phyloP scores from a whole-genome alignment of 176 grass and related monocot genomes.

The Areca catechu region DNA sequence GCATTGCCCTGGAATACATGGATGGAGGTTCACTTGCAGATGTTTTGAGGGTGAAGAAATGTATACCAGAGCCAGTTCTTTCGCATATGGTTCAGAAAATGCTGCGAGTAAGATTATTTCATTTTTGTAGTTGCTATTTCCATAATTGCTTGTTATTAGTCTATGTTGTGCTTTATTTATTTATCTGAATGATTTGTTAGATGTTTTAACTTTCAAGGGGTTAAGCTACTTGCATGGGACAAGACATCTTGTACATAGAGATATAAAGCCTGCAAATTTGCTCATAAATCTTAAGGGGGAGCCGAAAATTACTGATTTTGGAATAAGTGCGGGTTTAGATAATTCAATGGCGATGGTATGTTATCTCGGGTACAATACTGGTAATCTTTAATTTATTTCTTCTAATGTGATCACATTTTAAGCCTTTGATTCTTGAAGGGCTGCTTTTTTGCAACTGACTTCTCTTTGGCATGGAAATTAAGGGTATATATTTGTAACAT shows the following conservation, averaged over 20 bases:
- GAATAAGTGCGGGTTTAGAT: conserved; percentile 85
- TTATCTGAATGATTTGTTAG: conserved; percentile 9
- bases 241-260: conserved; percentile 91
- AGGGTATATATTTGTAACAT: conserved; percentile 6
- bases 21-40: conserved; percentile 95
- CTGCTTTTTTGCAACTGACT: too few species aligned
- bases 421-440: not conserved
- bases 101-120: conserved; percentile 52
- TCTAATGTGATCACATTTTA: conserved; percentile 15
- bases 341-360: conserved; percentile 96
- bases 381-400: conserved; percentile 6
- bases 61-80: conserved; percentile 77
- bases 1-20: conserved; percentile 95
- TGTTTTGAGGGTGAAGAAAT: conserved; percentile 61
- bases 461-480: not conserved
- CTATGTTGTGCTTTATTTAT: conserved; percentile 1
- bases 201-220: conserved; percentile 41
- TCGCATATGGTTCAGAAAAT: conserved; percentile 64
- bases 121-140: conserved; percentile 2
- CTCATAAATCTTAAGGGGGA: conserved; percentile 89
- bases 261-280: conserved; percentile 98
- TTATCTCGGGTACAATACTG: conserved; percentile 9
- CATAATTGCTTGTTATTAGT: not conserved
- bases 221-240: conserved; percentile 76
- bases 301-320: conserved; percentile 87